Evolutionary conservation across 139 green algal genomes (phyloP).

Genomic region (Nannochloris sp.): DNA sequence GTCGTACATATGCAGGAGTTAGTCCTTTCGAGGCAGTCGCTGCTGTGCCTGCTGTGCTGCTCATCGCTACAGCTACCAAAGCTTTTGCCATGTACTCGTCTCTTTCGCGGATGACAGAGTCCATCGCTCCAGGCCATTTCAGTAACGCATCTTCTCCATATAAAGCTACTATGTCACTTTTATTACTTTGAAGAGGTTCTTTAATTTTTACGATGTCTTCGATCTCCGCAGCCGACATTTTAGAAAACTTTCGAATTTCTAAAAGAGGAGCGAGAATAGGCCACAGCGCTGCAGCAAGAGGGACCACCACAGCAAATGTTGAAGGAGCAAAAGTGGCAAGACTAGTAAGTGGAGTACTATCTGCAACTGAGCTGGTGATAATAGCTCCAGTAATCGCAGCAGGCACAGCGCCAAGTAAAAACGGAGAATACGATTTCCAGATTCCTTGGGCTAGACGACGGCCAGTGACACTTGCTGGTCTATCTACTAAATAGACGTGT

Average conservation of each 20-base stretch:
- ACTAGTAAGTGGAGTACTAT: no score
- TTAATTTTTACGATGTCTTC: conserved; percentile 64
- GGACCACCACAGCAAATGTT: conserved; percentile 11
- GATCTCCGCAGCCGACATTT: conserved; percentile 53
- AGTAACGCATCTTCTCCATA: conserved; percentile 70
- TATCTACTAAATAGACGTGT: conserved; percentile 64
- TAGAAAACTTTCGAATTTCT: conserved; percentile 53
- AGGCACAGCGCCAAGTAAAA: conserved; percentile 3
- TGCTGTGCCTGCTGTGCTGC: conserved; percentile 26
- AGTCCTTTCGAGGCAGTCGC: no score
- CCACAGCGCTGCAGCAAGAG: conserved; percentile 29
- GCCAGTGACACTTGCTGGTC: conserved; percentile 31
- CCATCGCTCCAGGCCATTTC: conserved; percentile 68
- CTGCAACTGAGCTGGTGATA: no score
- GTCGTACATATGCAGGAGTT: conserved; percentile 46
- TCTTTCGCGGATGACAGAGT: conserved; percentile 61
- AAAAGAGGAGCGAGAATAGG: conserved; percentile 55
- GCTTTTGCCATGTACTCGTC: conserved; percentile 76
- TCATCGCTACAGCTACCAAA: conserved; percentile 42
- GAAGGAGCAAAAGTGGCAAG: not conserved
- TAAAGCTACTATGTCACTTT: not conserved
- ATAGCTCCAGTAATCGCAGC: conserved; percentile 3
- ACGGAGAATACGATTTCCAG: not conserved
- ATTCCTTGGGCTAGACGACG: conserved; percentile 42
- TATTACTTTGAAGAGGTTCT: conserved; percentile 46